Evolutionary conservation across 2,329 filamentous ascomycete species (phyloP).

Genomic region (Fusarium tanahbumbuense): DNA sequence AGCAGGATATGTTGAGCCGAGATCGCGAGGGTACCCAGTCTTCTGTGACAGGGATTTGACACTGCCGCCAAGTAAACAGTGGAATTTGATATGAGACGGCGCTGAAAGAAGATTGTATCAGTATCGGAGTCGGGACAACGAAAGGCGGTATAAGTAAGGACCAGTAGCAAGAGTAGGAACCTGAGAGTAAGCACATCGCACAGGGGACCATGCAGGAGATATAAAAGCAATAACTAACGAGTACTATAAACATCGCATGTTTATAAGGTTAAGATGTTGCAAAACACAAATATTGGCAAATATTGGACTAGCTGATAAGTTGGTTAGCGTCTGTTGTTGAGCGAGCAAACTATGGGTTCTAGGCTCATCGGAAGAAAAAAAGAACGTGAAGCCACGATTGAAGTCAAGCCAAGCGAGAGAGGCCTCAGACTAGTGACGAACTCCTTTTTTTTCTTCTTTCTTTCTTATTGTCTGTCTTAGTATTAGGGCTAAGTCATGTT

Average conservation of each 20-base stretch:
- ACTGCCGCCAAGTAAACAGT: slow-evolving; percentile 1
- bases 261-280: background rate
- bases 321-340: slow-evolving; percentile 1
- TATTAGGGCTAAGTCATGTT: background rate
- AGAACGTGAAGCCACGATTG: background rate
- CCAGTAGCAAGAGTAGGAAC: background rate
- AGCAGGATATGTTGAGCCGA: background rate
- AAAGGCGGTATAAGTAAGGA: background rate
- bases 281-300: slow-evolving; percentile 12
- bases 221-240: background rate
- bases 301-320: slow-evolving; percentile 5
- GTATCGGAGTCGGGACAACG: background rate
- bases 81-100: background rate
- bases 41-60: background rate
- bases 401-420: slow-evolving; percentile 2
- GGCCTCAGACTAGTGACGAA: background rate
- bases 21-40: background rate
- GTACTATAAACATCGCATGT: background rate
- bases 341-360: background rate
- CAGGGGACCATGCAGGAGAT: background rate
- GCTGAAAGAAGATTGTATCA: background rate
- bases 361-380: background rate
- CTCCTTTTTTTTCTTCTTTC: slow-evolving; percentile 2
- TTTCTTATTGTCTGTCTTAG: background rate
- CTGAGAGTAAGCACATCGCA: background rate